These are phyloP conservation scores for Pittosporum tobira DNA, from an alignment of 129 eudicot genomes.

Conservation along the genomic window DNA sequence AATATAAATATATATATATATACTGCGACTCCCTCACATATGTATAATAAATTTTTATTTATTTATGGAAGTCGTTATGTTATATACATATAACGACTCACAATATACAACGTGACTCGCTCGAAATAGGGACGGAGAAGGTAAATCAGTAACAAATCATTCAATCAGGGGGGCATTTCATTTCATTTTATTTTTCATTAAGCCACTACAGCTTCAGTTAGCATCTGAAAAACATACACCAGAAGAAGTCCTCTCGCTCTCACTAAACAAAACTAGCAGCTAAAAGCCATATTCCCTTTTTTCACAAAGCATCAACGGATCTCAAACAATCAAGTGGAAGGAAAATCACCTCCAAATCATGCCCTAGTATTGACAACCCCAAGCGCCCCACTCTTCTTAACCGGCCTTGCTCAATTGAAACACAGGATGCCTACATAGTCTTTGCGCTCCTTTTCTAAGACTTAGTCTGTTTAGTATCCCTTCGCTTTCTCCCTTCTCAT, in stretches of 20 bases:
- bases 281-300: background rate
- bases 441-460: constrained; percentile 52
- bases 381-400: constrained; percentile 22
- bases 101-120: no score
- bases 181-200: no score
- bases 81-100: no score
- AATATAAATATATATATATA: no score
- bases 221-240: background rate
- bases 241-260: background rate
- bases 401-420: constrained; percentile 49
- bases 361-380: constrained; percentile 16
- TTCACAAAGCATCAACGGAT: background rate
- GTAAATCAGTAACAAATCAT: no score
- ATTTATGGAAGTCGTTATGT: no score
- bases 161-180: no score
- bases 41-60: no score
- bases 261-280: background rate
- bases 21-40: no score
- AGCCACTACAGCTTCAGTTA: constrained; percentile 4
- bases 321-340: background rate
- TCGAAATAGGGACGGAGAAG: no score
- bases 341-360: background rate
- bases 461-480: constrained; percentile 43
- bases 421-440: constrained; percentile 52
- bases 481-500: constrained; percentile 29